phyloP scores from a whole-genome alignment of 208 protist species.

The Trypanosoma brucei region DNA sequence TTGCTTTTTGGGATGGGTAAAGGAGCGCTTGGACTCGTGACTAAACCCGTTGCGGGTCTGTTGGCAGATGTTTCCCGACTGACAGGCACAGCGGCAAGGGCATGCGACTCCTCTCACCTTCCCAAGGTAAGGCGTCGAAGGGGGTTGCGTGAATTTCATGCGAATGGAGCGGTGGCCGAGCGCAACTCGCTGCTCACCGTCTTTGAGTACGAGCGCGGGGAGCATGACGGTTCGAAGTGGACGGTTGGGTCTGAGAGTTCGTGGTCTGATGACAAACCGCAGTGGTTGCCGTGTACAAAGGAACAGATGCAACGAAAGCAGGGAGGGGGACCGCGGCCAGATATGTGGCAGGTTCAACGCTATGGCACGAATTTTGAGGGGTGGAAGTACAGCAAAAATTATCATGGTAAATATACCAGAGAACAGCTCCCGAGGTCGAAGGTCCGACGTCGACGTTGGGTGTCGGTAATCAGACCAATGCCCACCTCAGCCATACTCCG shows the following conservation, averaged over 20 bases:
- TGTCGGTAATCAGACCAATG: constrained; percentile 42
- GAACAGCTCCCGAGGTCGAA: constrained; percentile 29
- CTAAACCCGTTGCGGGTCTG: constrained; percentile 79
- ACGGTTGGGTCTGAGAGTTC: background rate
- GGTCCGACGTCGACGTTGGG: constrained; percentile 71
- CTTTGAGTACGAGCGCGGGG: constrained; percentile 71
- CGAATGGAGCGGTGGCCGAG: constrained; percentile 67
- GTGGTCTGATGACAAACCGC: constrained; percentile 34
- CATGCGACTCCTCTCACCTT: constrained; percentile 73
- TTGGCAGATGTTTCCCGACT: constrained; percentile 74
- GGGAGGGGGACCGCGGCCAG: constrained; percentile 11
- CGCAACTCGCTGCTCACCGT: constrained; percentile 53
- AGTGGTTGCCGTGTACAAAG: constrained; percentile 60
- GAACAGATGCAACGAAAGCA: constrained; percentile 29
- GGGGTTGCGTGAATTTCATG: constrained; percentile 61
- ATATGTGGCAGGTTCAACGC: constrained; percentile 59
- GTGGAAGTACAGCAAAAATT: constrained; percentile 71
- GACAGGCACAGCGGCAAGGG: constrained; percentile 51
- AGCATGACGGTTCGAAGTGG: constrained; percentile 9
- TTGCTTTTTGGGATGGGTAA: constrained; percentile 81
- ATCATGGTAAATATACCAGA: constrained; percentile 61
- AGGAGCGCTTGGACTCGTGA: constrained; percentile 80
- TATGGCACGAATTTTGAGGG: constrained; percentile 68
- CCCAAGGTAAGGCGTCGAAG: constrained; percentile 56
- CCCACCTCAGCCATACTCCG: constrained; percentile 46